Conservation (phyloP, 2,329 filamentous ascomycete genomes). For the Aspergillus novofumigatus region DNA sequence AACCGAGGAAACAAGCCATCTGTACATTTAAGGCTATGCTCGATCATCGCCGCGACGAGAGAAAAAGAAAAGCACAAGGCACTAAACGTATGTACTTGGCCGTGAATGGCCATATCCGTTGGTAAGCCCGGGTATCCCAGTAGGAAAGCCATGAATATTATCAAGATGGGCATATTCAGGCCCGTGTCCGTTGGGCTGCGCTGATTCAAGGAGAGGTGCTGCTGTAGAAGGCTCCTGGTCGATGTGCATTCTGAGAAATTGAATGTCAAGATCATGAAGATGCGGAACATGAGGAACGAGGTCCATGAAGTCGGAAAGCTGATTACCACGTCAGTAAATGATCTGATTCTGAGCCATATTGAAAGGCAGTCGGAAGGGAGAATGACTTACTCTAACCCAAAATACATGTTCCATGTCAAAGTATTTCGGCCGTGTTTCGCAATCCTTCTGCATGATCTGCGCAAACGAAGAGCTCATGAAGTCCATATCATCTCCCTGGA, state of each 20-base stretch:
- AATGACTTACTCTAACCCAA: constrained; percentile 45
- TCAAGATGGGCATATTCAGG: constrained; percentile 18
- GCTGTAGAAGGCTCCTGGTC: constrained; percentile 31
- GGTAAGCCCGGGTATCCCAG: constrained; percentile 28
- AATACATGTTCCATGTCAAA: constrained; percentile 48
- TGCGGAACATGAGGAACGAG: constrained; percentile 47
- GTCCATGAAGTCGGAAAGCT: constrained; percentile 49
- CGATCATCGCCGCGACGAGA: constrained; percentile 13
- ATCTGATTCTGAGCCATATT: not conserved
- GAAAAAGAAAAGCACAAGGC: constrained; percentile 19
- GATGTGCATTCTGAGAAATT: constrained; percentile 39
- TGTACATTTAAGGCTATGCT: constrained; percentile 23
- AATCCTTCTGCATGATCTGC: constrained; percentile 39
- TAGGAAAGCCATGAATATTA: constrained; percentile 11
- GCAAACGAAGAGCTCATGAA: constrained; percentile 34
- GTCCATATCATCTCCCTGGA: constrained; percentile 39
- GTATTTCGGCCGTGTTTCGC: constrained; percentile 45
- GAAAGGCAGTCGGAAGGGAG: not conserved
- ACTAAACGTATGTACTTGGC: constrained; percentile 40
- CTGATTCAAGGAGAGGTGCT: constrained; percentile 11
- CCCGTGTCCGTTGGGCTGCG: constrained; percentile 30
- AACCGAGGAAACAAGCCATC: constrained; percentile 30
- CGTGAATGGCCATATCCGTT: constrained; percentile 35
- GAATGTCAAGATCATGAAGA: constrained; percentile 39
- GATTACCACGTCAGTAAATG: constrained; percentile 6